A percentile compares a stretch with the other conserved stretches of the same genome.
These are phyloP conservation scores for Strobilomyces echinocephalus DNA, from an alignment of 768 basidiomycete genomes.

Conservation along the genomic window DNA sequence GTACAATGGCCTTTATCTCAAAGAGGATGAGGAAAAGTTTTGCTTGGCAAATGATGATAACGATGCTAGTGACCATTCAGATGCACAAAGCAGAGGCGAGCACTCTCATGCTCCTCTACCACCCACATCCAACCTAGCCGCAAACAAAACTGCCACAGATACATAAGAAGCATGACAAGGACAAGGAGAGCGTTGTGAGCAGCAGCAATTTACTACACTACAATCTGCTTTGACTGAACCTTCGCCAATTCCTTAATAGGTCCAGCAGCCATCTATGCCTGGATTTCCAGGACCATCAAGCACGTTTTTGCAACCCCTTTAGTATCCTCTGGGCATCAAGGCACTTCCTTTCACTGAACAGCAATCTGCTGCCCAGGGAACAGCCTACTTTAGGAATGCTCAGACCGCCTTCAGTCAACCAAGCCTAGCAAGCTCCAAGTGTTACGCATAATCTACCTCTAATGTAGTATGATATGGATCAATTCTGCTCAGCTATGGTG, in stretches of 20 bases:
- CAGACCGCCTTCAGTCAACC: conserved; percentile 50
- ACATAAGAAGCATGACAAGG: conserved; percentile 66
- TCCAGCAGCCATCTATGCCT: conserved; percentile 36
- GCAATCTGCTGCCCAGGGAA: conserved; percentile 23
- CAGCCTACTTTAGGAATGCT: conserved; percentile 40
- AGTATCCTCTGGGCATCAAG: conserved; percentile 70
- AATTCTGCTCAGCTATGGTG: too few species aligned
- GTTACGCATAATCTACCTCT: too few species aligned
- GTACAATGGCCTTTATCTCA: conserved; percentile 95
- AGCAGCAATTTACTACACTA: conserved; percentile 35
- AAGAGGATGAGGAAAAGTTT: conserved; percentile 95
- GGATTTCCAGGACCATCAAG: conserved; percentile 9
- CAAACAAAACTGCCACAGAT: conserved; percentile 61
- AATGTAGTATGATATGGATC: too few species aligned
- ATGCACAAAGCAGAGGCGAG: conserved; percentile 69
- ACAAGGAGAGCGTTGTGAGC: conserved; percentile 71
- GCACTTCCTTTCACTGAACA: conserved; percentile 43
- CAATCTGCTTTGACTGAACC: conserved; percentile 36
- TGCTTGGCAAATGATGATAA: conserved; percentile 70
- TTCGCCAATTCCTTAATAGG: conserved; percentile 48
- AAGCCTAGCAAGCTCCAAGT: conserved; percentile 39
- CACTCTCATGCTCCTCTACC: neutral
- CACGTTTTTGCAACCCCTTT: conserved; percentile 36
- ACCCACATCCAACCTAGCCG: neutral
- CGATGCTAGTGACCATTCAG: conserved; percentile 67